Evolutionary conservation across 2,329 filamentous ascomycete species (phyloP).

Genomic region (Fonsecaea monophora): DNA sequence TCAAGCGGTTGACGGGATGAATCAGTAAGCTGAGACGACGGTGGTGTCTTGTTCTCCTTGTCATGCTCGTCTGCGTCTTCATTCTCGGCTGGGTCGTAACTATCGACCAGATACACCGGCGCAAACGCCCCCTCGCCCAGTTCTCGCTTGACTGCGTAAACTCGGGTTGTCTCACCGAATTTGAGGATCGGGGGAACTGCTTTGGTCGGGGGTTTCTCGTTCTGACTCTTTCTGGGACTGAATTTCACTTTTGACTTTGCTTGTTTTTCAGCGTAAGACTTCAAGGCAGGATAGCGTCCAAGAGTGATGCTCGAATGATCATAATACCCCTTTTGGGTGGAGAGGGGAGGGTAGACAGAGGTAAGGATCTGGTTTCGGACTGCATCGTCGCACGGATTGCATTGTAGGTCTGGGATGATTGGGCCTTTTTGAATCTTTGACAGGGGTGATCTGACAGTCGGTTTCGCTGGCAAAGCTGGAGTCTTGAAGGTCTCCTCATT

Average conservation of each 20-base stretch:
- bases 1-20: constrained; percentile 70
- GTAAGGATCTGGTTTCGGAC: constrained; percentile 77
- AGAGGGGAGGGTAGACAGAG: constrained; percentile 74
- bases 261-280: constrained; percentile 76
- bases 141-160: constrained; percentile 81
- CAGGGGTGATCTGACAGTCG: constrained; percentile 37
- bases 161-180: constrained; percentile 69
- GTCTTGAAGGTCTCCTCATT: constrained; percentile 33
- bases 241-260: constrained; percentile 53
- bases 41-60: constrained; percentile 53
- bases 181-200: constrained; percentile 68
- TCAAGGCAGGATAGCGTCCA: constrained; percentile 76
- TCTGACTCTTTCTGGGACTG: constrained; percentile 58
- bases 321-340: constrained; percentile 78
- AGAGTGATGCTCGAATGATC: constrained; percentile 70
- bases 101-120: constrained; percentile 89
- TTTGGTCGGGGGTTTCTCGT: constrained; percentile 61
- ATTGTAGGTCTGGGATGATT: constrained; percentile 80
- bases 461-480: constrained; percentile 28
- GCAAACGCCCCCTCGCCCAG: constrained; percentile 94
- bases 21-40: constrained; percentile 43
- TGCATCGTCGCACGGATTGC: constrained; percentile 84
- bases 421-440: constrained; percentile 59
- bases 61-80: constrained; percentile 55
- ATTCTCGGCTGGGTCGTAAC: constrained; percentile 63